A percentile compares a stretch with the other conserved stretches of the same genome.
Evolutionary conservation across 306 rosid genomes (phyloP).

Genomic region (Vigna hirtella): DNA sequence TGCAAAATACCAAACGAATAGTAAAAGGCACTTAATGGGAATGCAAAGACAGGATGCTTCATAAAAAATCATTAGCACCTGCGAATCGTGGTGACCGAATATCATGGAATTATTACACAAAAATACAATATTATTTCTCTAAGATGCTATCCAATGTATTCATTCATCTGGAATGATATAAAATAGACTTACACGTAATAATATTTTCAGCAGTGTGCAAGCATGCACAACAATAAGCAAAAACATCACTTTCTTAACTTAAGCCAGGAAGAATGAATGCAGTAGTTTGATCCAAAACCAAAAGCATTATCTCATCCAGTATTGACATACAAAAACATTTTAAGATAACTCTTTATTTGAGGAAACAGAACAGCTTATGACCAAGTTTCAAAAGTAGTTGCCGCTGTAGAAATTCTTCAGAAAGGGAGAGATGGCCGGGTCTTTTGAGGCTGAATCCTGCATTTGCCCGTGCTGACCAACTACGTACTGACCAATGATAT

Average conservation of each 20-base stretch:
- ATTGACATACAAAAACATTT: constrained; percentile 44
- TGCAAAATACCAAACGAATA: background rate
- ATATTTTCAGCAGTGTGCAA: no score
- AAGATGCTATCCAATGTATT: background rate
- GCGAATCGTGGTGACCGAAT: background rate
- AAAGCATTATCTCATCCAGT: constrained; percentile 42
- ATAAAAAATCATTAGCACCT: background rate
- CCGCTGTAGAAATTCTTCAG: constrained; percentile 76
- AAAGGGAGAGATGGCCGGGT: constrained; percentile 66
- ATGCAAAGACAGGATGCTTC: background rate
- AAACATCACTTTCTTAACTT: constrained; percentile 42
- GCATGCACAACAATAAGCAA: constrained; percentile 23
- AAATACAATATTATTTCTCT: constrained; percentile 2
- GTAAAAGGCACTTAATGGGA: background rate
- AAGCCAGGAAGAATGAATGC: constrained; percentile 40
- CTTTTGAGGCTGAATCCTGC: constrained; percentile 73
- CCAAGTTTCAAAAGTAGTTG: constrained; percentile 75
- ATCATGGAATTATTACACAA: background rate
- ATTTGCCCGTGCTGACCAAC: constrained; percentile 61
- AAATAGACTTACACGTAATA: constrained; percentile 5
- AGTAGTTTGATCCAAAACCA: constrained; percentile 42
- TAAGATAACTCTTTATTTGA: constrained; percentile 55
- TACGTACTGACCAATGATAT: constrained; percentile 90
- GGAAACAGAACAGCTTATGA: constrained; percentile 38
- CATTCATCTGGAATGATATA: background rate